Base-by-base conservation (phyloP, 805 yeast genomes). In the Candida taoyuanica region DNA sequence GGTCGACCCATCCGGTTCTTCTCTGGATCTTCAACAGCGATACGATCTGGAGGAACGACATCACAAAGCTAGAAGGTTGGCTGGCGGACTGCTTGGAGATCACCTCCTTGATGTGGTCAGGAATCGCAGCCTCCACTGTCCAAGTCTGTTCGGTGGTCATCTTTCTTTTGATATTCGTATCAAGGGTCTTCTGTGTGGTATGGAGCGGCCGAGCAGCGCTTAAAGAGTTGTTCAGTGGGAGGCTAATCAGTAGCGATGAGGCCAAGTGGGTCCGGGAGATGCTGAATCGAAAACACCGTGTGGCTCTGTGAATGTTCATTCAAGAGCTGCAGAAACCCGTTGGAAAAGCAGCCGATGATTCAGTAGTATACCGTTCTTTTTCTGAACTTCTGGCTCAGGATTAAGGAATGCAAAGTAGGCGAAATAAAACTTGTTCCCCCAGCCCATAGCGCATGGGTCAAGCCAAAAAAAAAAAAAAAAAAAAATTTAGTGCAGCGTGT, bases 1-100 rank as follows among this genome's bases (percentile, higher is more conserved):
- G 77, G 56, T 87, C 91, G 16, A 91, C 62, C 98, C 98, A 91
- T 2, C 98, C 98, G 0, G 98, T 91, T 58, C 98, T 73, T 49
- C 73, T 78, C 55, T 86, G 91, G 5, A 77, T 67, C 61, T 91
- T 91, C 50, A 91, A 68, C 24, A 78, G 68, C 36, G 81, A 72
- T 0, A 86, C 74, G 23, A 87, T 74, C 55, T 85, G 86, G 36
- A 77, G 60, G 45, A 78, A 75, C 13, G 74, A 74, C 30, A 76
- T 52, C 36, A 79, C 71, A 57, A 78, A 76, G 50, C 75, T 73
- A 34, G 67, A 53, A 19, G 39, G 68, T 52, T 33, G 38, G 50
- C 20, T 29, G 17, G 15, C 24, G 14, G 29, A 32, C 8, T 23
- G 44, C 31, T 33, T 18, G 24, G 37, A 19, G 7, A 77, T 52